Evolutionary conservation across 2,329 filamentous ascomycete genomes (phyloP), one percentile per base, ranked within the genome.

Genomic region (Malbranchea zuffiana): DNA sequence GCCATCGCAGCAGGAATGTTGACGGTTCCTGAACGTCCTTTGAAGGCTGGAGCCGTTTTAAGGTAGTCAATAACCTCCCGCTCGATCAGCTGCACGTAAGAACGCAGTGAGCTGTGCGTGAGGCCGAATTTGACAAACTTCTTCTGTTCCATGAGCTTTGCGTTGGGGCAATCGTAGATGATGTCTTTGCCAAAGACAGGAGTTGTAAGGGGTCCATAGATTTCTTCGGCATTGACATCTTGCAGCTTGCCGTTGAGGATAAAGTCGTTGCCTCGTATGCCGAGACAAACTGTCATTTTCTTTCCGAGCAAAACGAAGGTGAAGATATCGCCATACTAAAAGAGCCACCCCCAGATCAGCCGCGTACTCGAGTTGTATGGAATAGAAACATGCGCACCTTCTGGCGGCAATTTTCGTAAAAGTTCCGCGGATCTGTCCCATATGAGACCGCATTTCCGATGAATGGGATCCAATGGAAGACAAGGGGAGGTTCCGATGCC

Each of bases 101-200:
- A 74, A 47, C 67, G 66, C 37, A 79, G 67, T 12, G 74, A 71
- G 17, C 71, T 66, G 44, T 69, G 63, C 2, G 73, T 78, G 42
- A 79, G 66, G 19, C 75, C 75, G 45, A 71, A 78, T 50, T 79
- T 78, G 63, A 79, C 68, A 48, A 79, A 78, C 54, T 90, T 90
- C 69, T 93, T 93, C 69, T 93, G 85, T 66, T 93, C 85, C 83
- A 93, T 92, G 53, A 93, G 72, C 66, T 92, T 93, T 39, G 82
- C 72, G 53, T 92, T 92, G 20, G 85, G 83, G 62, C 84, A 92
- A 59, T 93, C 85, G 55, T 93, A 93, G 27, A 92, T 81, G 17
- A 92, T 83, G 59, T 86, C 83, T 45, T 76, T 78, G 45, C 85
- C 85, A 55, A 93, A 93, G 4, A 79, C 73, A 5, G 75, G 75